Percentiles rank a stretch among this genome's conserved stretches.
Evolutionary conservation across 805 yeast species (phyloP).

Genomic region (Ogataea kodamae): DNA sequence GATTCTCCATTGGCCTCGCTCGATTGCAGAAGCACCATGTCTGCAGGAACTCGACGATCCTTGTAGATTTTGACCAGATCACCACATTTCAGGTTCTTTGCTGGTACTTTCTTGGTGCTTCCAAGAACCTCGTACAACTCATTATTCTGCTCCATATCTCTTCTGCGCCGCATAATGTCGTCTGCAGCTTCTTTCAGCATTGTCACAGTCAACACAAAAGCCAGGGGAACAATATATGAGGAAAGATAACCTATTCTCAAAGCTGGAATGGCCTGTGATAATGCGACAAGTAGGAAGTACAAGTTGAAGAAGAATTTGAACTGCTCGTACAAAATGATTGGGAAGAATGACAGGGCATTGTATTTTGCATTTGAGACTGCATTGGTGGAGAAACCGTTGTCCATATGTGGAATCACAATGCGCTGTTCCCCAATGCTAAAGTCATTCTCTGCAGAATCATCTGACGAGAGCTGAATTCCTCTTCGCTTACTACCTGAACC

Average conservation of each 20-base stretch:
- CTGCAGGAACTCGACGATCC: slow-evolving; percentile 90
- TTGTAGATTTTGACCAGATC: slow-evolving; percentile 77
- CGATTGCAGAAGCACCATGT: slow-evolving; percentile 78
- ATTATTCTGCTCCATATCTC: slow-evolving; percentile 86
- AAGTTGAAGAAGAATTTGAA: slow-evolving; percentile 95
- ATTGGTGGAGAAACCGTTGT: slow-evolving; percentile 52
- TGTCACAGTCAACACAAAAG: slow-evolving; percentile 86
- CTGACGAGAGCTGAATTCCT: slow-evolving; percentile 28
- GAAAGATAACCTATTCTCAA: slow-evolving; percentile 90
- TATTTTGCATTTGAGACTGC: slow-evolving; percentile 93
- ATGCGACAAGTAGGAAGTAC: slow-evolving; percentile 87
- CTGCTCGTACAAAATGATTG: slow-evolving; percentile 88
- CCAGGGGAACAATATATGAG: slow-evolving; percentile 90
- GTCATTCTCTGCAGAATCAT: slow-evolving; percentile 14
- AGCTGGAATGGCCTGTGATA: slow-evolving; percentile 87
- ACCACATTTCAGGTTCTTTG: slow-evolving; percentile 76
- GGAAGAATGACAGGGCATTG: slow-evolving; percentile 81
- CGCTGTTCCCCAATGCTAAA: slow-evolving; percentile 24
- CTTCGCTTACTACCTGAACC: slow-evolving; percentile 22
- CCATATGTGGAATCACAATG: slow-evolving; percentile 38
- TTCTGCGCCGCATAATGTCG: slow-evolving; percentile 82
- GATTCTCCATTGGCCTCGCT: slow-evolving; percentile 82
- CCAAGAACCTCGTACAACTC: slow-evolving; percentile 75
- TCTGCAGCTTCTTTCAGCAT: slow-evolving; percentile 96
- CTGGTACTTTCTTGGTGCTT: slow-evolving; percentile 40